Evolutionary conservation across 257 asterid genomes (phyloP), one percentile per base, ranked within the genome.

Genomic region (Handroanthus guayacan): DNA sequence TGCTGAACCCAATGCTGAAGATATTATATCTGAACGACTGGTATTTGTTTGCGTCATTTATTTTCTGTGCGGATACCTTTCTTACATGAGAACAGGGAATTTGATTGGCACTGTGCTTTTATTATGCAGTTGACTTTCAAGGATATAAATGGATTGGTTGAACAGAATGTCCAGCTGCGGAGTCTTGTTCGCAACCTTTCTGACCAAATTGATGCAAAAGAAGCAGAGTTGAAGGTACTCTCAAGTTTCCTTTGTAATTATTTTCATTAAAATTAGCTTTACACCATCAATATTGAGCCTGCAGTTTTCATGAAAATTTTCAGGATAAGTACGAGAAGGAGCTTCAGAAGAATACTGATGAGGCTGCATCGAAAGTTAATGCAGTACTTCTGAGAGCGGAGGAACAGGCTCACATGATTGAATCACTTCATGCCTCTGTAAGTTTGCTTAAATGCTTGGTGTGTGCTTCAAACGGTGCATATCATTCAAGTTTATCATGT

Each of bases 111-210:
- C 78, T 60, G 66, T 45, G 6, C 67, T 20, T 66, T 73, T 63
- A 65, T 45, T 77, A 12, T 74, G 86, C 96, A 91, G 97, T 81
- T 92, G 81, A 87, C 95, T 71, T 92, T 89, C 81, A 92, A 89
- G 86, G 99, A 95, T 72, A 95, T 95, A 78, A 86, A 85, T 78
- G 96, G 97, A 75, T 80, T 95, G 71, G 99, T 95, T 78, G 99
- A 92, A 77, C 96, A 87, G 77, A 92, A 92, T 86, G 92, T 86
- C 64, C 96, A 87, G 85, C 83, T 91, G 45, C 85, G 97, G 39
- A 87, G 86, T 82, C 84, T 91, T 80, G 94, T 85, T 69, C 91
- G 86, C 85, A 79, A 77, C 77, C 96, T 95, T 80, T 86, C 92
- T 64, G 87, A 84, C 63, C 97, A 89, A 81, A 87, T 92, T 43